Base-by-base conservation (phyloP, 1,139 yeast species). In the Hyphopichia pseudoburtonii region DNA sequence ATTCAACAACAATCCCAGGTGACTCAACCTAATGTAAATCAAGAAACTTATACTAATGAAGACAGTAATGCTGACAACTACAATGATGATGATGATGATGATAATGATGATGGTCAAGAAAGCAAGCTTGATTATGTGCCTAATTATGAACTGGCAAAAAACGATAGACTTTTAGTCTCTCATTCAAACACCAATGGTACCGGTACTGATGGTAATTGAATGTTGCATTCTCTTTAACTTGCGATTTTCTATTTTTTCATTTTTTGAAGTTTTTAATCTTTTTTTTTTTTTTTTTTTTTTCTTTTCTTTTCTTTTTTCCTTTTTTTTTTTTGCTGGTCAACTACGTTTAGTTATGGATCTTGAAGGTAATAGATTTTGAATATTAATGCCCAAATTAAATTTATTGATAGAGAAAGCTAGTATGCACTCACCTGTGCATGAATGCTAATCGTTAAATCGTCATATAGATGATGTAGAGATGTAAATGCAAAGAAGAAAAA, bases 101-200 rank as follows among this genome's bases (percentile, higher is more conserved):
- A 41, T 18, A 16, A 30, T 11, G 30, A 28, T 17, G 29, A 12
- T 30, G 30, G 19, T 24, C 25, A 33, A 27, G 38, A 30, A 17
- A 32, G 32, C n/a, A 32, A 33, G 21, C n/a, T n/a, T n/a, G 74
- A 68, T 37, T 62, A 50, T 41, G 76, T 69, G 3, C 76, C 76
- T 1, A 59, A 56, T 42, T 70, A 70, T 47, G 62, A 63, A 39
- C 45, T 52, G 5, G 57, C 60, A 2, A 54, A 52, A 26, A 50
- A 62, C 32, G 71, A 66, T 49, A 47, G 40, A 33, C 46, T 60
- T 16, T 10, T 28, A 3, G 11, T 28, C 11, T n/a, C 30, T n/a
- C 15, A 28, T 15, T 14, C 30, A 21, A 21, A 21, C 10, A 21
- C 23, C 23, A 21, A 21, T 21, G 23, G 23, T n/a, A n/a, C n/a